phyloP scores from a whole-genome alignment of 2,329 filamentous ascomycete species.

The Penicillium sp. region DNA sequence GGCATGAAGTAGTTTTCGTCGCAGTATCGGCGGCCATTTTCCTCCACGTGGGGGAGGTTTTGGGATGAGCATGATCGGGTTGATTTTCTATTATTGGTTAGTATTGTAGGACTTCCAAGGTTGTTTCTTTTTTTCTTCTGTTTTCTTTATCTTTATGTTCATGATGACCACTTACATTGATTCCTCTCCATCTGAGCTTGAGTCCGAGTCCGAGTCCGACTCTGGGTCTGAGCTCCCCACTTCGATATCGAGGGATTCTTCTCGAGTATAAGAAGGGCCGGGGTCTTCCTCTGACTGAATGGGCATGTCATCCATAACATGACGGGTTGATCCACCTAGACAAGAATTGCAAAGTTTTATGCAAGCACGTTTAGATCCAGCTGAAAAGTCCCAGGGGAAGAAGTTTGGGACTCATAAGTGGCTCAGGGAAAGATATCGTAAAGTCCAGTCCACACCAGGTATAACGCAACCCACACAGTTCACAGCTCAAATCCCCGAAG shows the following conservation, averaged over 20 bases:
- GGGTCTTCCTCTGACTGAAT: constrained; percentile 18
- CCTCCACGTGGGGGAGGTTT: constrained; percentile 55
- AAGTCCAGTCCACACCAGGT: not conserved
- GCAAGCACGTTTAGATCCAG: not conserved
- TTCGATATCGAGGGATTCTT: not conserved
- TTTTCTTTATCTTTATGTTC: not conserved
- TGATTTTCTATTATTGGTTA: constrained; percentile 29
- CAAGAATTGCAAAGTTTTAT: not conserved
- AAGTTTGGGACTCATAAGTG: not conserved
- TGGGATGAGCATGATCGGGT: constrained; percentile 36
- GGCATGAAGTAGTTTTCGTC: constrained; percentile 65
- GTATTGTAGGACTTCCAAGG: not conserved
- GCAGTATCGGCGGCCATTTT: constrained; percentile 62
- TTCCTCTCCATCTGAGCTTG: constrained; percentile 15
- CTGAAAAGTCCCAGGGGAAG: not conserved
- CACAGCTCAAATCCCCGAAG: not conserved
- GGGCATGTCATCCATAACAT: constrained; percentile 30
- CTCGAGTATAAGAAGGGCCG: constrained; percentile 1
- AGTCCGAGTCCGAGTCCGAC: constrained; percentile 16
- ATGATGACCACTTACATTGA: constrained; percentile 26
- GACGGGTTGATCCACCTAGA: constrained; percentile 13
- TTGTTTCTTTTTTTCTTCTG: not conserved
- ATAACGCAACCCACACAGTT: not conserved
- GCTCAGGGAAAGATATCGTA: not conserved
- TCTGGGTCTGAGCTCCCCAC: constrained; percentile 9